A percentile compares a stretch with the other conserved stretches of the same genome.
Evolutionary conservation across 2,329 filamentous ascomycete genomes (phyloP).

Genomic region (Cordyceps militaris): DNA sequence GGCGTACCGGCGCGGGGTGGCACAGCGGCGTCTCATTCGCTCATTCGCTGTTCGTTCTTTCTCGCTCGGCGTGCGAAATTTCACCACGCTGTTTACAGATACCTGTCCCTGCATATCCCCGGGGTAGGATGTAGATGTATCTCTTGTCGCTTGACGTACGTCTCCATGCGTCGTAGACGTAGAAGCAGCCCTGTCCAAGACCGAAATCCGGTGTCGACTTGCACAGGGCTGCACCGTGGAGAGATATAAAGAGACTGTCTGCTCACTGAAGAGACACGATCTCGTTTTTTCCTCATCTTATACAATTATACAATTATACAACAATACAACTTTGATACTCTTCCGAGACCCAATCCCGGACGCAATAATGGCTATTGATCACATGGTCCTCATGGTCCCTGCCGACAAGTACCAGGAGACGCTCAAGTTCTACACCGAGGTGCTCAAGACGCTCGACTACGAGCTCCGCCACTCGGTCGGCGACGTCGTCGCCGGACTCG

Average conservation of each 20-base stretch:
- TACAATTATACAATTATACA: background rate
- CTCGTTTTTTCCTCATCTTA: background rate
- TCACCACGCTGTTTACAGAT: background rate
- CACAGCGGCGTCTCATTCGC: background rate
- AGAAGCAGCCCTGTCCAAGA: background rate
- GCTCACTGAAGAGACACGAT: background rate
- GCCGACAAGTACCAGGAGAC: slow-evolving; percentile 22
- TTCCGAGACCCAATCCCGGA: background rate
- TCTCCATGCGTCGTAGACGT: background rate
- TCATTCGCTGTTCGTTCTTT: background rate
- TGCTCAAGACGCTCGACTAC: slow-evolving; percentile 32
- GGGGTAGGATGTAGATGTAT: background rate
- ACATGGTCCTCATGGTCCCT: slow-evolving; percentile 26
- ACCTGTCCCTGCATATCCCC: background rate
- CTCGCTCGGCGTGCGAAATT: background rate
- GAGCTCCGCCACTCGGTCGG: slow-evolving; percentile 21
- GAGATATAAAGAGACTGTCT: background rate
- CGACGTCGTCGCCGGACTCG: slow-evolving; percentile 26
- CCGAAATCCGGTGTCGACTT: slow-evolving; percentile 7
- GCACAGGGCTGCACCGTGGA: background rate
- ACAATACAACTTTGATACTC: background rate
- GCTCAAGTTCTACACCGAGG: slow-evolving; percentile 28
- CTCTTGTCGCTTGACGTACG: background rate
- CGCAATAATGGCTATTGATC: slow-evolving; percentile 29
- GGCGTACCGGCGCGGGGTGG: background rate